Conservation (phyloP, 2,329 filamentous ascomycete genomes). For the Diaporthe batatas region DNA sequence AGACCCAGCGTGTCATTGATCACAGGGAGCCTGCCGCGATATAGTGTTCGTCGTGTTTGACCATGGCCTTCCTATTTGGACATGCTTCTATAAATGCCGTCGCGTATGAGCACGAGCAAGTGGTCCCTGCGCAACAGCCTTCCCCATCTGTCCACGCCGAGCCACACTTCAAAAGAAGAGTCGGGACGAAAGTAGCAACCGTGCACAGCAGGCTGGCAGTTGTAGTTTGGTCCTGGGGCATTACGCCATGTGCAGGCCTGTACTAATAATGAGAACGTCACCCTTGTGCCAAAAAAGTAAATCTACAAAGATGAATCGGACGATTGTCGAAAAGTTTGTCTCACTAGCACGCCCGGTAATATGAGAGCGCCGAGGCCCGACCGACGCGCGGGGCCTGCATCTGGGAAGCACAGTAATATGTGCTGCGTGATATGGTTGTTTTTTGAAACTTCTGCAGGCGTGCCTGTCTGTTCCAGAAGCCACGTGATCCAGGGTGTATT, state of each 20-base stretch:
- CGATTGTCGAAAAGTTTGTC: not conserved
- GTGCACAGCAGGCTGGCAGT: not conserved
- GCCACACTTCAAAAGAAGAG: not conserved
- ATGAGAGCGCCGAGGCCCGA: not conserved
- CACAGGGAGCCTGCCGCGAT: not conserved
- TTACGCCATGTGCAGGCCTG: not conserved
- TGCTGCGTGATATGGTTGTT: not conserved
- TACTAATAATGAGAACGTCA: not conserved
- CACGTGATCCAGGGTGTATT: not conserved
- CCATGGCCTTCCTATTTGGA: slow-evolving; percentile 6
- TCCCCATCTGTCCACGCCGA: too few species aligned
- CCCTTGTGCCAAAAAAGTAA: not conserved
- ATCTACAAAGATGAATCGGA: not conserved
- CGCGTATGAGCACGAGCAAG: not conserved
- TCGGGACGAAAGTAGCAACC: not conserved
- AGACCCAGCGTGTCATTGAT: too few species aligned
- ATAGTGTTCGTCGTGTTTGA: not conserved
- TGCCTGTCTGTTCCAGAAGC: not conserved
- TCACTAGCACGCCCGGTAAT: not conserved
- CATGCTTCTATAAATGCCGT: not conserved
- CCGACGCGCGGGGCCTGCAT: not conserved
- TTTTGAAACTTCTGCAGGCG: not conserved
- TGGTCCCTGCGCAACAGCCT: not conserved
- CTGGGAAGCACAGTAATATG: not conserved
- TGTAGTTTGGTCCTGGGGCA: not conserved